A percentile compares a stretch with the other conserved stretches of the same genome.
These are phyloP conservation scores for Solanum medicagineum DNA, from an alignment of 257 asterid species.

Conservation along the genomic window DNA sequence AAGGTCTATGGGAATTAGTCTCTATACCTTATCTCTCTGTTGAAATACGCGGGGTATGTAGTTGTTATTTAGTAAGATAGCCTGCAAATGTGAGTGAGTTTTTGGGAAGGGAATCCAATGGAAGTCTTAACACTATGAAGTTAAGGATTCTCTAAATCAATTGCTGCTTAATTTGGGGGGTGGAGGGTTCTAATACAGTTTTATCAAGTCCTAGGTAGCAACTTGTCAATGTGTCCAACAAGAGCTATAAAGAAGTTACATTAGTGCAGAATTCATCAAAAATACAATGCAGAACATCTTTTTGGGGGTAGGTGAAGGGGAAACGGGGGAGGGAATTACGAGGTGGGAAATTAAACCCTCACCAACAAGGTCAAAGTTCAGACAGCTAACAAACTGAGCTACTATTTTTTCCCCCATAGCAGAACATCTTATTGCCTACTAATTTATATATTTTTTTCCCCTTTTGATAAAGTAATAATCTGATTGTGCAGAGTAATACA, in stretches of 20 bases:
- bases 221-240: neutral
- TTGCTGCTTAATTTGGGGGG: neutral
- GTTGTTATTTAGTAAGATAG: neutral
- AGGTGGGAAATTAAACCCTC: neutral
- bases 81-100: neutral
- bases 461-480: neutral
- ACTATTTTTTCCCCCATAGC: neutral
- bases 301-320: neutral
- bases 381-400: neutral
- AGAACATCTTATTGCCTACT: neutral
- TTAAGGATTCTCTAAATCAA: neutral
- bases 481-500: neutral
- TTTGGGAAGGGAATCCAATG: neutral
- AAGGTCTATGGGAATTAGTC: neutral
- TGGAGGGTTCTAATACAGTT: neutral
- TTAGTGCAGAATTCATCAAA: neutral
- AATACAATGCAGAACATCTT: neutral
- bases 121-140: neutral
- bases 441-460: neutral
- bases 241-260: neutral
- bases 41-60: neutral
- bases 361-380: neutral
- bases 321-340: neutral
- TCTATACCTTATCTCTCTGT: neutral
- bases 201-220: neutral